Conservation (phyloP, 176 grass and related monocot species). For the Cenchrus americanus region DNA sequence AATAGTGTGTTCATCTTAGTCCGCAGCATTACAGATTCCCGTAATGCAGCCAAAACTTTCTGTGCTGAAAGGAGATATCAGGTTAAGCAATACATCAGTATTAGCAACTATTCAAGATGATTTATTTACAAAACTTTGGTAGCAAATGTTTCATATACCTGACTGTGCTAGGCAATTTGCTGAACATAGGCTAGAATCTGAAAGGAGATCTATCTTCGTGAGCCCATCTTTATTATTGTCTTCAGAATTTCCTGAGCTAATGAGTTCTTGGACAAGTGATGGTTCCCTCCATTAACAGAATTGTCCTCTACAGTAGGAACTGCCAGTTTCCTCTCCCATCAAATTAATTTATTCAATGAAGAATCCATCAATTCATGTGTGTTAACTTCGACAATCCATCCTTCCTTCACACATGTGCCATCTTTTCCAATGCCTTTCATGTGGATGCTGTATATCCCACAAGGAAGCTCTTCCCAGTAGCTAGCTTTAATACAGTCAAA, state of each 20-base stretch:
- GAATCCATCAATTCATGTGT: slow-evolving; percentile 66
- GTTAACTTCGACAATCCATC: slow-evolving; percentile 46
- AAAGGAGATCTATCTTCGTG: background rate
- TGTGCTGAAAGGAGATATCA: slow-evolving; percentile 50
- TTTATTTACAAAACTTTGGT: slow-evolving; percentile 27
- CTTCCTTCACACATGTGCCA: slow-evolving; percentile 37
- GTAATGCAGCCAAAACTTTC: slow-evolving; percentile 67
- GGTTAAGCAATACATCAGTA: slow-evolving; percentile 32
- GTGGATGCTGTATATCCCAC: slow-evolving; percentile 76
- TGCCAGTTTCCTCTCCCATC: slow-evolving; percentile 66
- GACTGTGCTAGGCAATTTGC: slow-evolving; percentile 36
- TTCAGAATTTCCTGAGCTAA: slow-evolving; percentile 27
- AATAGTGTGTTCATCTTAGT: slow-evolving; percentile 61
- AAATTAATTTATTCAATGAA: slow-evolving; percentile 62
- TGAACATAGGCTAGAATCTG: slow-evolving; percentile 28
- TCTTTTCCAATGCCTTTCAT: slow-evolving; percentile 40
- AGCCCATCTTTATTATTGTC: slow-evolving; percentile 27
- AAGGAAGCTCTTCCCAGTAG: slow-evolving; percentile 92
- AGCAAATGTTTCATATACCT: slow-evolving; percentile 28
- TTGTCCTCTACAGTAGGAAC: slow-evolving; percentile 43
- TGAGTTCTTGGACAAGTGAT: slow-evolving; percentile 27
- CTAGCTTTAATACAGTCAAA: slow-evolving; percentile 32
- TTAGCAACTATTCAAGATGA: slow-evolving; percentile 22
- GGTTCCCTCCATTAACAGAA: slow-evolving; percentile 27
- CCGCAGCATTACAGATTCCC: slow-evolving; percentile 77